A percentile compares a stretch with the other conserved stretches of the same genome.
Conservation (phyloP, 805 yeast species). For the Ogataea zsoltii region DNA sequence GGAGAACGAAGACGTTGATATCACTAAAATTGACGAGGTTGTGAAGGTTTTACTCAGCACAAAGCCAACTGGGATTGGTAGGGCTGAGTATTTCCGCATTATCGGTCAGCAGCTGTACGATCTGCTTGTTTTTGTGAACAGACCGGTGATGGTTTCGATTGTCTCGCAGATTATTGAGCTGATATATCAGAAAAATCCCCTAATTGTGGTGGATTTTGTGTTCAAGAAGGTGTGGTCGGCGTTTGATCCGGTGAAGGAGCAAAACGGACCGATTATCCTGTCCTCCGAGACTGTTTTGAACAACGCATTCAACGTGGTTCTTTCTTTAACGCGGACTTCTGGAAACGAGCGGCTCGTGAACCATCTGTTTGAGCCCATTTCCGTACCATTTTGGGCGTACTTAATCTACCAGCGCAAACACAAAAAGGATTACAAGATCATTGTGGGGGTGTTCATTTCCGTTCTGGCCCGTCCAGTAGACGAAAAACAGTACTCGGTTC, state of each 20-base stretch:
- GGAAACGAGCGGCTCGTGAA: constrained; percentile 35
- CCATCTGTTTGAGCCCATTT: constrained; percentile 32
- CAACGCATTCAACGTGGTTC: constrained; percentile 62
- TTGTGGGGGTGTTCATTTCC: constrained; percentile 41
- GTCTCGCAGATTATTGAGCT: constrained; percentile 54
- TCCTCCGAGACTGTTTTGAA: constrained; percentile 53
- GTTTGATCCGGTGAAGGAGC: constrained; percentile 40
- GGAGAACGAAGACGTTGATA: constrained; percentile 66
- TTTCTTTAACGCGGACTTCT: constrained; percentile 56
- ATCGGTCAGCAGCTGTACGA: constrained; percentile 66
- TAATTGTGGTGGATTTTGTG: constrained; percentile 59
- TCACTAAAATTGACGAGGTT: constrained; percentile 66
- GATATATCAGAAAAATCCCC: constrained; percentile 49
- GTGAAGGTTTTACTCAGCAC: constrained; percentile 59
- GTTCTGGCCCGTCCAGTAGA: constrained; percentile 16
- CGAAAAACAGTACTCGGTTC: constrained; percentile 15
- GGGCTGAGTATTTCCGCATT: constrained; percentile 52
- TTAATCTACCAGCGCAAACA: constrained; percentile 36
- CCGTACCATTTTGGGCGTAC: constrained; percentile 46
- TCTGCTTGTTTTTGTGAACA: constrained; percentile 56
- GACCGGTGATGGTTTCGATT: constrained; percentile 60
- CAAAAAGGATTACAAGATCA: constrained; percentile 37
- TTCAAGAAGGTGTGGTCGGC: constrained; percentile 49
- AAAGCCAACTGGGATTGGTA: constrained; percentile 54
- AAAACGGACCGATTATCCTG: constrained; percentile 35